Base-by-base conservation (phyloP, 1,284 basidiomycete genomes). In the Termitomyces sp. region DNA sequence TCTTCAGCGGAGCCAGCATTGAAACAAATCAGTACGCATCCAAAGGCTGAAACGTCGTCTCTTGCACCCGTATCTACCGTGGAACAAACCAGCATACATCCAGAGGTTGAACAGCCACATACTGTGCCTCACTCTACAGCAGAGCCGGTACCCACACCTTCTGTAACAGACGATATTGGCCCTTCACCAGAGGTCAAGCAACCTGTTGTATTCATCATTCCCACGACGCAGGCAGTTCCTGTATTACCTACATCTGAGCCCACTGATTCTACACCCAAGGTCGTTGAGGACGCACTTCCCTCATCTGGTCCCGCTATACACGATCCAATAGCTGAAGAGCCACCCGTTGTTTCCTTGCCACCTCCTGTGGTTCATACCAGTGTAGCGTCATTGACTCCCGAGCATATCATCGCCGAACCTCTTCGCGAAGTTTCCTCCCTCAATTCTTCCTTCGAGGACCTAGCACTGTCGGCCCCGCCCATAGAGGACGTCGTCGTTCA, bases 391-490 rank as follows among this genome's bases (percentile, higher is more conserved):
- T 34, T 19, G 10, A 19, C 7, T 26, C 43, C 28, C 9, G 42
- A 39, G 4, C 17, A 31, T 15, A 17, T 24, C 31, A 21, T 36
- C 26, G 12, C 15, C 15, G 42, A 50, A n/a, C 42, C 47, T 33
- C 49, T 55, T 24, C 42, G 36, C 34, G 49, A 50, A 24, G 49
- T 46, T 12, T 50, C 54, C 12, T 55, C 54, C 19, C 54, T 55
- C 24, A 55, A 55, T 34, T 55, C 54, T 44, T 55, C 54, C 33
- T 55, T 55, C 43, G 54, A 55, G 42, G 54, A 55, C 30, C 49
- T 55, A 15, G 36, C 48, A 5, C 1, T 42, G 12, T 34, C 54
- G 15, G n/a, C 43, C 8, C 43, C 41, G 15, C 54, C 41, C 21
- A 17, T 17, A 34, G 54, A 31, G n/a, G 49, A 51, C 13, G 39